Evolutionary conservation across 345 rosid genomes (phyloP).

Genomic region (Populus deltoides): DNA sequence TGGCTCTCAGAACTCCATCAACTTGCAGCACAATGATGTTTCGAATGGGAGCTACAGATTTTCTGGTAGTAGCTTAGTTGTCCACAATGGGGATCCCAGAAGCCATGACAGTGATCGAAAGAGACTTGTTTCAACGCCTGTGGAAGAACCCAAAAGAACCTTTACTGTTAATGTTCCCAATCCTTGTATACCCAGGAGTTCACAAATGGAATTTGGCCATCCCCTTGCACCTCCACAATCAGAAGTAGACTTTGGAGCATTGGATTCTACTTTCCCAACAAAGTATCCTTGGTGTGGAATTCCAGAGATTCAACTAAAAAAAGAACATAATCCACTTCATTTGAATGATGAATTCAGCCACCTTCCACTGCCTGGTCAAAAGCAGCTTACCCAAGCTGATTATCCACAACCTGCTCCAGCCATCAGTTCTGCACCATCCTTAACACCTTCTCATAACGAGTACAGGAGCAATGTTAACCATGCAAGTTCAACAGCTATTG

Average conservation of each 20-base stretch:
- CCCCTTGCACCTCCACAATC: slow-evolving; percentile 32
- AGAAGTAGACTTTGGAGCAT: slow-evolving; percentile 33
- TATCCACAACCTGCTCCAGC: slow-evolving; percentile 21
- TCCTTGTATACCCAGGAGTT: slow-evolving; percentile 35
- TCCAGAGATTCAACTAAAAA: slow-evolving; percentile 47
- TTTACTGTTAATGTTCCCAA: slow-evolving; percentile 35
- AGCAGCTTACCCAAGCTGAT: slow-evolving; percentile 25
- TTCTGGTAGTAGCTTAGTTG: slow-evolving; percentile 37
- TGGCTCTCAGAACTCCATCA: slow-evolving; percentile 42
- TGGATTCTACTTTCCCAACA: slow-evolving; percentile 38
- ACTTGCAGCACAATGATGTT: slow-evolving; percentile 34
- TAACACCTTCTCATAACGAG: slow-evolving; percentile 34
- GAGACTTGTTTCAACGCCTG: slow-evolving; percentile 37
- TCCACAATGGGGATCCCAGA: slow-evolving; percentile 38
- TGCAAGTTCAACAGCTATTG: slow-evolving; percentile 17
- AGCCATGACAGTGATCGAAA: slow-evolving; percentile 42
- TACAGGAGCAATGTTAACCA: slow-evolving; percentile 29
- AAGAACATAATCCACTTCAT: slow-evolving; percentile 35
- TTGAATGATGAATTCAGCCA: slow-evolving; percentile 46
- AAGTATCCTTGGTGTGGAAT: slow-evolving; percentile 50
- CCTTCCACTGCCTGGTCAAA: slow-evolving; percentile 34
- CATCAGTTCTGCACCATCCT: slow-evolving; percentile 25
- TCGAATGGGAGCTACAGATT: slow-evolving; percentile 33
- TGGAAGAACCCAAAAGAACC: slow-evolving; percentile 41
- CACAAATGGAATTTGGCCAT: slow-evolving; percentile 41